phyloP scores from a whole-genome alignment of 108 stramenopile genomes.

The Craspedostauros australis region DNA sequence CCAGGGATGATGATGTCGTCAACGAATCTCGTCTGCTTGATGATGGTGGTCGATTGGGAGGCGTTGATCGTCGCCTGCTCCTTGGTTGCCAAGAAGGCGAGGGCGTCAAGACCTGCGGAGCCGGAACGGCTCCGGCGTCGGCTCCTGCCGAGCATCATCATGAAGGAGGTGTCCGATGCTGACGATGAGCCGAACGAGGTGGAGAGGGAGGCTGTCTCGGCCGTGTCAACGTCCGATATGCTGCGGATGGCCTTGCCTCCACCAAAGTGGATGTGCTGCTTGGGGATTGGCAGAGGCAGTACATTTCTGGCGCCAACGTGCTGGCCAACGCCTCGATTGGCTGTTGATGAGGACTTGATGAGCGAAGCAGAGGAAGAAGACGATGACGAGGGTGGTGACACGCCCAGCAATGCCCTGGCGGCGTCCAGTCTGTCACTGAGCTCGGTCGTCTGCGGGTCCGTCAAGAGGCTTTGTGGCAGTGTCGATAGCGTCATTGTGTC shows the following conservation, averaged over 20 bases:
- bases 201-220: background rate
- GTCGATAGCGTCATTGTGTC: no score
- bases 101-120: constrained; percentile 40
- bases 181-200: background rate
- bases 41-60: background rate
- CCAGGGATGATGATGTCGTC: no score
- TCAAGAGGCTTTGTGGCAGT: no score
- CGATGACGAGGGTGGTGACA: no score
- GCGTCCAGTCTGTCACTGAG: constrained; percentile 36
- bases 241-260: background rate
- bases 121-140: constrained; percentile 6
- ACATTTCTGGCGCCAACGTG: no score
- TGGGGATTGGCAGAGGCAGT: no score
- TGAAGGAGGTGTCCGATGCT: background rate
- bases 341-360: no score
- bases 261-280: background rate
- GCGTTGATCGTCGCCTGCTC: constrained; percentile 16
- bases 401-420: constrained; percentile 34
- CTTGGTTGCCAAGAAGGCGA: constrained; percentile 39
- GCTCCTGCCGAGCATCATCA: background rate
- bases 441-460: background rate
- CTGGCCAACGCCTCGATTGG: no score
- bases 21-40: no score
- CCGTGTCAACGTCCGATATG: background rate
- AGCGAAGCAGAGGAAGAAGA: no score